These are phyloP conservation scores for Ocimum tenuiflorum DNA, from an alignment of 257 asterid species.

Conservation along the genomic window DNA sequence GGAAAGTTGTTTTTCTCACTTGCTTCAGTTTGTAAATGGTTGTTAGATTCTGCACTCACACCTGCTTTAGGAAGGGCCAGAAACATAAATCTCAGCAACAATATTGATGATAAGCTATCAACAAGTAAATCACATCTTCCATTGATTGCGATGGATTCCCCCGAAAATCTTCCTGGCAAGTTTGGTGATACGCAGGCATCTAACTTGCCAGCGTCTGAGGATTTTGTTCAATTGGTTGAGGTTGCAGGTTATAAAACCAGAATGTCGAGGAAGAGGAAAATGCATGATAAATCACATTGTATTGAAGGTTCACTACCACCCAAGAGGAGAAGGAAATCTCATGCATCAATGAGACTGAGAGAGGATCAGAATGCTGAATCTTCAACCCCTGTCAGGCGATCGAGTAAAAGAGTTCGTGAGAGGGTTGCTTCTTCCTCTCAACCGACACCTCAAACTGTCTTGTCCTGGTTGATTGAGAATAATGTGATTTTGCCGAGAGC, in stretches of 20 bases:
- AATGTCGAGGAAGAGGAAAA: slow-evolving; percentile 31
- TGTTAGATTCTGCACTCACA: slow-evolving; percentile 8
- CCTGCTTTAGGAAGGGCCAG: background rate
- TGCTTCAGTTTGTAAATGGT: slow-evolving; percentile 43
- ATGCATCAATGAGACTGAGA: slow-evolving; percentile 15
- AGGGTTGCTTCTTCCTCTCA: slow-evolving; percentile 38
- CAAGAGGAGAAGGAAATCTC: slow-evolving; percentile 30
- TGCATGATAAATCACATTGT: slow-evolving; percentile 10
- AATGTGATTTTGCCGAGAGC: slow-evolving; percentile 56
- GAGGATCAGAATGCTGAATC: slow-evolving; percentile 23
- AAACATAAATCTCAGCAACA: slow-evolving; percentile 1
- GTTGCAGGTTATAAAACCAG: slow-evolving; percentile 21
- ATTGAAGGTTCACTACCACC: slow-evolving; percentile 20
- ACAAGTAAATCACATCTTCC: slow-evolving; percentile 23
- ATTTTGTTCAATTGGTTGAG: slow-evolving; percentile 22
- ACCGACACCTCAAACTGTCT: slow-evolving; percentile 51
- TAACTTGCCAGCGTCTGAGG: slow-evolving; percentile 16
- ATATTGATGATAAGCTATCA: slow-evolving; percentile 16
- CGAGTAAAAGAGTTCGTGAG: slow-evolving; percentile 49
- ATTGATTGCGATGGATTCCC: slow-evolving; percentile 16
- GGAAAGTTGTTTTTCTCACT: slow-evolving; percentile 47
- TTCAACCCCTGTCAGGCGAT: slow-evolving; percentile 29
- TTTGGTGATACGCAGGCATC: slow-evolving; percentile 13
- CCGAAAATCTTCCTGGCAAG: background rate
- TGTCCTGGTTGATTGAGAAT: slow-evolving; percentile 76